phyloP scores from a whole-genome alignment of 768 basidiomycete genomes.

The Rhodotorula taiwanensis region DNA sequence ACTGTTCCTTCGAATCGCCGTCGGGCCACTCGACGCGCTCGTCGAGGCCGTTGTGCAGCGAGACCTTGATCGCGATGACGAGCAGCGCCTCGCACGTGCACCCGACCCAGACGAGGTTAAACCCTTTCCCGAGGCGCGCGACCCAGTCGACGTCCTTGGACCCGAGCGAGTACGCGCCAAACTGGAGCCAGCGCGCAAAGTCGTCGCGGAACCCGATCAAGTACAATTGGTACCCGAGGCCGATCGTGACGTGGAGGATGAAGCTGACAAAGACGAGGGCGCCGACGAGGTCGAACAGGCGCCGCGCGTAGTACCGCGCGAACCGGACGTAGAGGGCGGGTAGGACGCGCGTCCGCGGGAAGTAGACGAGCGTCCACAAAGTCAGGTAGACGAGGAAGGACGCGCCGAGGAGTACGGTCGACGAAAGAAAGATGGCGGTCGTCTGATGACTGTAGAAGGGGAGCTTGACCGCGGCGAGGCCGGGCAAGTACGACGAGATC shows the following conservation, averaged over 20 bases:
- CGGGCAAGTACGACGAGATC: slow-evolving; percentile 19
- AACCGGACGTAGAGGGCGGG: slow-evolving; percentile 2
- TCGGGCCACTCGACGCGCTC: slow-evolving; percentile 27
- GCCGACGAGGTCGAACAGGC: slow-evolving; percentile 8
- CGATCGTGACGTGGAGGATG: slow-evolving; percentile 24
- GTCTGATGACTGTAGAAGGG: slow-evolving; percentile 20
- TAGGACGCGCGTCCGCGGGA: slow-evolving; percentile 14
- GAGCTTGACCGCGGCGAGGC: slow-evolving; percentile 22
- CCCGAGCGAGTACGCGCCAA: background rate
- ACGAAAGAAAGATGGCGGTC: slow-evolving; percentile 19
- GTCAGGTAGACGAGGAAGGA: slow-evolving; percentile 27
- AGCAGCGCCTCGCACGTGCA: background rate
- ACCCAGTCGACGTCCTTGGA: background rate
- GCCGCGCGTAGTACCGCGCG: slow-evolving; percentile 14
- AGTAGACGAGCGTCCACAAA: slow-evolving; percentile 36
- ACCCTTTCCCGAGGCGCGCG: slow-evolving; percentile 10
- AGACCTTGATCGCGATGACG: slow-evolving; percentile 11
- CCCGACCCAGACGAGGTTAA: slow-evolving; percentile 22
- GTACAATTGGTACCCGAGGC: slow-evolving; percentile 26
- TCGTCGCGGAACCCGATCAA: background rate
- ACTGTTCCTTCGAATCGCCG: background rate
- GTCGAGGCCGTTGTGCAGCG: slow-evolving; percentile 32
- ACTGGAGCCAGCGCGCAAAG: slow-evolving; percentile 8
- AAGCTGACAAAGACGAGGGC: slow-evolving; percentile 16
- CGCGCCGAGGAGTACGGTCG: slow-evolving; percentile 9